These are phyloP conservation scores for Wickerhamomyces sp. DNA, from an alignment of 1,139 yeast genomes.

Conservation along the genomic window DNA sequence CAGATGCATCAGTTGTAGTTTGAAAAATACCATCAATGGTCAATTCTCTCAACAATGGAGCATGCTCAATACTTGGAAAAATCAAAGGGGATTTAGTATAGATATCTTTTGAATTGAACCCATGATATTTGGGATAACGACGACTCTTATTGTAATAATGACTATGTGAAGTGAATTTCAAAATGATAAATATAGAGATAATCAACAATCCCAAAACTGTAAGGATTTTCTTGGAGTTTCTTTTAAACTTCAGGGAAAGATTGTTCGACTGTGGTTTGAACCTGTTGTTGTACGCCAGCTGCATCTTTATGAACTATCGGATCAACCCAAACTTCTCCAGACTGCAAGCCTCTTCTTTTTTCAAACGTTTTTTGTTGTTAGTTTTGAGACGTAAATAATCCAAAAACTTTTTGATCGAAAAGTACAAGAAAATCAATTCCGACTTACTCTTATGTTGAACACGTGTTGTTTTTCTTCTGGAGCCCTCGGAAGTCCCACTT, in stretches of 20 bases:
- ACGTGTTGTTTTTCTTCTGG: too few species aligned
- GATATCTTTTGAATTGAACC: constrained; percentile 37
- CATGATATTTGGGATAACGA: constrained; percentile 31
- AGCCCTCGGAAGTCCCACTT: not conserved
- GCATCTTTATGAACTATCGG: constrained; percentile 12
- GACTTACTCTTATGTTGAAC: too few species aligned
- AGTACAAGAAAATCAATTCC: too few species aligned
- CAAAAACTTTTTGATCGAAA: too few species aligned
- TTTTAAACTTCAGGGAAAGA: constrained; percentile 9
- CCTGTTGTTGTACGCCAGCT: constrained; percentile 22
- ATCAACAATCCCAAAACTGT: constrained; percentile 4
- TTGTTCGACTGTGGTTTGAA: constrained; percentile 22
- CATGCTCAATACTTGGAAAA: constrained; percentile 66
- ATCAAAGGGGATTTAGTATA: constrained; percentile 48
- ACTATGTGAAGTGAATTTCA: constrained; percentile 5
- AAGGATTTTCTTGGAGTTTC: constrained; percentile 12
- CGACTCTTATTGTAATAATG: constrained; percentile 5
- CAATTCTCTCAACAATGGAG: constrained; percentile 51
- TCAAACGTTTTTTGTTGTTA: too few species aligned
- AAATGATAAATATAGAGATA: constrained; percentile 8
- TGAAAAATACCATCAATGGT: constrained; percentile 47
- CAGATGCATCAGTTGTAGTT: constrained; percentile 36
- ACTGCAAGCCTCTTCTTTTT: too few species aligned
- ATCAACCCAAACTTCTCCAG: too few species aligned
- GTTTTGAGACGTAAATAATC: too few species aligned